Evolutionary conservation across 2,329 filamentous ascomycete genomes (phyloP).

Genomic region (Aspergillus japonicus): DNA sequence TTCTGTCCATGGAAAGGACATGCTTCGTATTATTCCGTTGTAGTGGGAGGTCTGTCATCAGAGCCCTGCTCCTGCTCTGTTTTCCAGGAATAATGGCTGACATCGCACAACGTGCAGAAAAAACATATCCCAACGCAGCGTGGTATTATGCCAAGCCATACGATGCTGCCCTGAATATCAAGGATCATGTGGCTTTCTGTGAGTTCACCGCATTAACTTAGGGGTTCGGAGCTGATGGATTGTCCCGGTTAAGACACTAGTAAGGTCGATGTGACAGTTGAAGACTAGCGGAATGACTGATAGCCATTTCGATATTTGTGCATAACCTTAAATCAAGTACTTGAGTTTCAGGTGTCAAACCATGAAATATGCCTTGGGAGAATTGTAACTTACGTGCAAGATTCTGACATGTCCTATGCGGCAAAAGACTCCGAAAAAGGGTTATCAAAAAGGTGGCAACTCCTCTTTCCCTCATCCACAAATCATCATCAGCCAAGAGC

Average conservation of each 20-base stretch:
- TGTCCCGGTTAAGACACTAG: slow-evolving; percentile 30
- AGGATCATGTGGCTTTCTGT: slow-evolving; percentile 60
- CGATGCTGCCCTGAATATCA: slow-evolving; percentile 52
- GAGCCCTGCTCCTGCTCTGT: neutral
- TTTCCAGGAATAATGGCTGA: slow-evolving; percentile 1
- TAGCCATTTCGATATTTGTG: no score
- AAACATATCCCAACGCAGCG: slow-evolving; percentile 53
- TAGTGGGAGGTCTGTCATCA: slow-evolving; percentile 43
- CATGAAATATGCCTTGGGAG: no score
- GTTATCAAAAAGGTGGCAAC: no score
- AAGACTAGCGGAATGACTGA: neutral
- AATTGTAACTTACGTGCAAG: no score
- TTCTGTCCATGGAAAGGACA: slow-evolving; percentile 59
- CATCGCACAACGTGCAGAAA: slow-evolving; percentile 31
- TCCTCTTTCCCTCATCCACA: no score
- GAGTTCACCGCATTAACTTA: slow-evolving; percentile 28
- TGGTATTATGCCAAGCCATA: slow-evolving; percentile 59
- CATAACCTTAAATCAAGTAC: no score
- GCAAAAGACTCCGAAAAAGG: no score
- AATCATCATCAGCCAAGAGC: neutral
- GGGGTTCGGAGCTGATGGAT: neutral
- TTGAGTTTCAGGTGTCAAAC: no score
- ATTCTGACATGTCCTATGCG: no score
- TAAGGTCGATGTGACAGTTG: slow-evolving; percentile 30
- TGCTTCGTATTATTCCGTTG: slow-evolving; percentile 58